Evolutionary conservation across 2,329 filamentous ascomycete genomes (phyloP).

Genomic region (Fusarium denticulatum): DNA sequence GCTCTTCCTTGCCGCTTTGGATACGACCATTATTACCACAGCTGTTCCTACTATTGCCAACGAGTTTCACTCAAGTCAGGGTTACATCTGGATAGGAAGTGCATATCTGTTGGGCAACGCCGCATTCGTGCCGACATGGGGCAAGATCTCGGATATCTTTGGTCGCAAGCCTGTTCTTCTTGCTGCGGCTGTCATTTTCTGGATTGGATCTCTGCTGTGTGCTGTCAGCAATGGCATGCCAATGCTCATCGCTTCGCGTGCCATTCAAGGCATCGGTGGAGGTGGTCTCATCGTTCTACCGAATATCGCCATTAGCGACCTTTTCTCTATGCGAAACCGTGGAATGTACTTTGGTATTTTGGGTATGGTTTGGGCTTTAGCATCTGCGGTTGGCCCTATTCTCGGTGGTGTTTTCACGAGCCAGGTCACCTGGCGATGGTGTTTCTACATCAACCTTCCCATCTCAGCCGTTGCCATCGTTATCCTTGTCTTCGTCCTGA

Average conservation of each 20-base stretch:
- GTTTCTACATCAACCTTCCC: conserved; percentile 72
- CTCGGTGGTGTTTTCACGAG: conserved; percentile 75
- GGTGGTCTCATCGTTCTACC: conserved; percentile 68
- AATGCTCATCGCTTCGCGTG: conserved; percentile 64
- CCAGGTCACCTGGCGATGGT: conserved; percentile 75
- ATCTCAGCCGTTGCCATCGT: conserved; percentile 58
- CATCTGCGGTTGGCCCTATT: conserved; percentile 72
- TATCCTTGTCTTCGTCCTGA: conserved; percentile 69
- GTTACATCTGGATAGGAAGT: conserved; percentile 82
- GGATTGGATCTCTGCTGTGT: conserved; percentile 64
- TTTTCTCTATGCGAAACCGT: conserved; percentile 62
- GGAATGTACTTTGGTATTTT: conserved; percentile 64
- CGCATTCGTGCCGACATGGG: conserved; percentile 75
- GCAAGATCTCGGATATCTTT: conserved; percentile 68
- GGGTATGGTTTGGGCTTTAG: conserved; percentile 70
- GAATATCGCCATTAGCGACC: conserved; percentile 67
- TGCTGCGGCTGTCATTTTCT: conserved; percentile 61
- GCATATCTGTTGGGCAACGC: conserved; percentile 78
- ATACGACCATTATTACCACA: conserved; percentile 72
- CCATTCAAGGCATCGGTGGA: conserved; percentile 66
- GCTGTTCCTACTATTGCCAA: conserved; percentile 72
- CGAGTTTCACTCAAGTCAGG: conserved; percentile 71
- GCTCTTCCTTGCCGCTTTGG: conserved; percentile 65
- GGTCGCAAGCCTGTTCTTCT: conserved; percentile 66
- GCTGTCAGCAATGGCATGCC: conserved; percentile 60